Percentiles rank a stretch among this genome's conserved stretches.
Conservation (phyloP, 1,139 yeast genomes). For the Geotrichum europaeum region DNA sequence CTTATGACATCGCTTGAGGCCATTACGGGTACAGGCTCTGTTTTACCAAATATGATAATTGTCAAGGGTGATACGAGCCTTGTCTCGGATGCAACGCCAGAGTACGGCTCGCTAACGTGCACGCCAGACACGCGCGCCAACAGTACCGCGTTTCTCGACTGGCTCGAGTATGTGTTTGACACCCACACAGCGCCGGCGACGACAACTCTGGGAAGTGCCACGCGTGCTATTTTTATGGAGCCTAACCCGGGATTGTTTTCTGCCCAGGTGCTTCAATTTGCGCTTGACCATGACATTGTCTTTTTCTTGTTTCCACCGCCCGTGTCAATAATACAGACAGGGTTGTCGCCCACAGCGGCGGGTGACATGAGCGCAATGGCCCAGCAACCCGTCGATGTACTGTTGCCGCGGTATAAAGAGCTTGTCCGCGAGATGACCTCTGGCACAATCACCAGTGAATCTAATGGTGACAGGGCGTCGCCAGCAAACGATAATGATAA, state of each 20-base stretch:
- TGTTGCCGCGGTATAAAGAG: constrained; percentile 5
- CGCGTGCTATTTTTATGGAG: constrained; percentile 14
- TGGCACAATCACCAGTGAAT: background rate
- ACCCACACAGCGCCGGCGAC: constrained; percentile 1
- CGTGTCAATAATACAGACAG: background rate
- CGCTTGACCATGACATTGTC: constrained; percentile 12
- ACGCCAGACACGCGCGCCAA: constrained; percentile 14
- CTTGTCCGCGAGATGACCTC: background rate
- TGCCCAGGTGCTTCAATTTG: constrained; percentile 13
- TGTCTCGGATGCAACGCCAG: background rate
- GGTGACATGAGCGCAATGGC: background rate
- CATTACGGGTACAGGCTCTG: constrained; percentile 5
- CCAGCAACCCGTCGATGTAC: background rate
- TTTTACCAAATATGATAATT: constrained; percentile 1
- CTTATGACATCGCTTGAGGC: constrained; percentile 11
- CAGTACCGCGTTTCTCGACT: constrained; percentile 11
- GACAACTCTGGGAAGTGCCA: background rate
- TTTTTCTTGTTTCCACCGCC: constrained; percentile 14
- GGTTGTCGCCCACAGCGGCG: background rate
- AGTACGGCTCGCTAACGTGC: constrained; percentile 8
- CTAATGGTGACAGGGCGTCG: background rate
- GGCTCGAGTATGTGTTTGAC: constrained; percentile 15
- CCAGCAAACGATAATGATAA: background rate
- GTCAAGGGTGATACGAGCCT: constrained; percentile 6
- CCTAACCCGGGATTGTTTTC: constrained; percentile 13